Evolutionary conservation across 371 early-diverging fungal genomes (phyloP).

Genomic region (Parasitella parasitica): DNA sequence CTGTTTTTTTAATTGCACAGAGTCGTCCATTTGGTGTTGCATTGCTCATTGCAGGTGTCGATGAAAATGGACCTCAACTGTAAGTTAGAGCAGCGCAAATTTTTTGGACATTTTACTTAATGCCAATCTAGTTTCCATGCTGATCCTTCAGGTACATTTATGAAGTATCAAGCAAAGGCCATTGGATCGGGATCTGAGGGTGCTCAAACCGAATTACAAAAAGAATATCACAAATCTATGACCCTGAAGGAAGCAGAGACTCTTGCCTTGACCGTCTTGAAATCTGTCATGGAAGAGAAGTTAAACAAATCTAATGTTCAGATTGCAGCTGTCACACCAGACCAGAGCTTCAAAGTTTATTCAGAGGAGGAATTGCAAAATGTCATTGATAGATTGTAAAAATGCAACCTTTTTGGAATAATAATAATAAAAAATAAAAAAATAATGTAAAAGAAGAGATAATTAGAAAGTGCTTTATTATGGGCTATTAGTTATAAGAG

Average conservation of each 20-base stretch:
- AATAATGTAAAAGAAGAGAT: too few species aligned
- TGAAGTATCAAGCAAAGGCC: slow-evolving; percentile 93
- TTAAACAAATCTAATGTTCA: slow-evolving; percentile 95
- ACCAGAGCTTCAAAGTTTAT: slow-evolving; percentile 76
- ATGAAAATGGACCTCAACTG: slow-evolving; percentile 98
- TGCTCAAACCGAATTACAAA: slow-evolving; percentile 96
- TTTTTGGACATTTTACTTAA: background rate
- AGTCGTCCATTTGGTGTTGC: slow-evolving; percentile 99
- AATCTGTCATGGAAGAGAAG: slow-evolving; percentile 99
- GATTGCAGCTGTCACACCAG: slow-evolving; percentile 88
- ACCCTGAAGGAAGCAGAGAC: slow-evolving; percentile 87
- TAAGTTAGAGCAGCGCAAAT: slow-evolving; percentile 59
- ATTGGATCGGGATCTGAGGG: slow-evolving; percentile 99
- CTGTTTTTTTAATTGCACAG: too few species aligned
- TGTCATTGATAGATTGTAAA: slow-evolving; percentile 66
- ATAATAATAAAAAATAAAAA: slow-evolving; percentile 4
- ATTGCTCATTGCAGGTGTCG: slow-evolving; percentile 95
- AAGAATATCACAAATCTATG: slow-evolving; percentile 90
- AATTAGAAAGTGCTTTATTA: too few species aligned
- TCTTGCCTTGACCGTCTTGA: slow-evolving; percentile 93
- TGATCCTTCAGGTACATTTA: slow-evolving; percentile 96
- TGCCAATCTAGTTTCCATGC: slow-evolving; percentile 74
- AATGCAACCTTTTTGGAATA: background rate
- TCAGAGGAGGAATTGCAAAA: slow-evolving; percentile 70
- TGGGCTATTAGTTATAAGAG: too few species aligned